Evolutionary conservation across 306 rosid species (phyloP).

Genomic region (Sphenostylis stenocarpa): DNA sequence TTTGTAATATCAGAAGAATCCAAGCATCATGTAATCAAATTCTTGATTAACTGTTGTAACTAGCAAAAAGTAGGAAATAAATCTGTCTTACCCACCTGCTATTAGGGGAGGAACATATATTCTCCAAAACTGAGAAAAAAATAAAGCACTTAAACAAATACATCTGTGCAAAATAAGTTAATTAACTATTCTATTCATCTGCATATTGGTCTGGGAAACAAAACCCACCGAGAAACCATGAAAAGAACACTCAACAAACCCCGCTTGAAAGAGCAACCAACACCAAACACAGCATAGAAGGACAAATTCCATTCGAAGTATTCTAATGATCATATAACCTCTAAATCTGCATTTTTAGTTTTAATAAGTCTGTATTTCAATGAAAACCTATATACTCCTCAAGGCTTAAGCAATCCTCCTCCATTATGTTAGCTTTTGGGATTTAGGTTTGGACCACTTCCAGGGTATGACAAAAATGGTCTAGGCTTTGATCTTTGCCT

Average conservation of each 20-base stretch:
- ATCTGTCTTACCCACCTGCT: not conserved
- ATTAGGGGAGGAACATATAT: not conserved
- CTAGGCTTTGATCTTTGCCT: not conserved
- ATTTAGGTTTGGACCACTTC: not conserved
- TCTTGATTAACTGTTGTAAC: not conserved
- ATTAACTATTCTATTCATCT: not conserved
- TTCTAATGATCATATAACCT: not conserved
- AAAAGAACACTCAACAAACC: slow-evolving; percentile 12
- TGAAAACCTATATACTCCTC: not conserved
- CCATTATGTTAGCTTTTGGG: not conserved
- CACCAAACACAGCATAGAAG: slow-evolving; percentile 16
- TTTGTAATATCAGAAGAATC: slow-evolving; percentile 10
- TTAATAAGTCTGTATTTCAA: not conserved
- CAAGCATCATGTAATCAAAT: not conserved
- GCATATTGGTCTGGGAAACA: slow-evolving; percentile 13
- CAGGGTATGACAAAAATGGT: not conserved
- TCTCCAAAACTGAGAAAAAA: not conserved
- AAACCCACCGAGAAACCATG: slow-evolving; percentile 10
- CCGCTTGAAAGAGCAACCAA: not conserved
- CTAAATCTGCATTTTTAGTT: not conserved
- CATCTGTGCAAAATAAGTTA: slow-evolving; percentile 6
- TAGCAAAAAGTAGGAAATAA: not conserved
- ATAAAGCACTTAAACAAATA: not conserved
- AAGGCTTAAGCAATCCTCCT: not conserved
- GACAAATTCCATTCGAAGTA: not conserved